Evolutionary conservation across 495 filamentous ascomycete genomes (phyloP).

Genomic region (Chlorociboria aeruginascens): DNA sequence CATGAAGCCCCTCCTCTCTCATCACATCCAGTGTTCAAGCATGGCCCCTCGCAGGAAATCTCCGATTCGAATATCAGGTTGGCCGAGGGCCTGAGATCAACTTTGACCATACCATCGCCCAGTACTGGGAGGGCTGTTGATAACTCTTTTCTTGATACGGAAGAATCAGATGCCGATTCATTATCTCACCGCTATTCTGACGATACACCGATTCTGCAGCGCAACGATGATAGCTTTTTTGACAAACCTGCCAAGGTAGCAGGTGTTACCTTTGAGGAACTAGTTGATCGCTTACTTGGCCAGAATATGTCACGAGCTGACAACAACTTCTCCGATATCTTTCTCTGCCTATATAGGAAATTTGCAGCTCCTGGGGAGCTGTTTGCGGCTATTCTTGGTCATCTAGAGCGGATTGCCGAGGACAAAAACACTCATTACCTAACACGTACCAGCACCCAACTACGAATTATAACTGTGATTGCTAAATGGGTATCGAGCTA

Average conservation of each 20-base stretch:
- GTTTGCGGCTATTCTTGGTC: conserved; percentile 57
- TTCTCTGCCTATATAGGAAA: conserved; percentile 90
- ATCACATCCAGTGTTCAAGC: conserved; percentile 18
- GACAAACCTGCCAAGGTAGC: conserved; percentile 37
- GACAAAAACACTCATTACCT: conserved; percentile 50
- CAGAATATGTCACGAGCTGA: conserved; percentile 77
- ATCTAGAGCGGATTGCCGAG: conserved; percentile 56
- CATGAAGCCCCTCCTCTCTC: conserved; percentile 18
- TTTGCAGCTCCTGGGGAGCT: conserved; percentile 74
- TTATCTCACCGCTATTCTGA: conserved; percentile 36
- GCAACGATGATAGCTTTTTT: conserved; percentile 35
- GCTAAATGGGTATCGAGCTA: conserved; percentile 85
- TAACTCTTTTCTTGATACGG: conserved; percentile 45
- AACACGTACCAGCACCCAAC: conserved; percentile 62
- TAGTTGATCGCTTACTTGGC: conserved; percentile 75
- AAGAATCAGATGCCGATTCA: conserved; percentile 45
- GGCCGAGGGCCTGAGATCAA: neutral
- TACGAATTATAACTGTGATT: conserved; percentile 70
- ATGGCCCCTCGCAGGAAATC: conserved; percentile 10
- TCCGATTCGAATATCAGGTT: conserved; percentile 12
- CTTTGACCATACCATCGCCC: conserved; percentile 11
- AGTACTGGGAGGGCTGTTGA: conserved; percentile 9
- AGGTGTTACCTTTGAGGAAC: conserved; percentile 71
- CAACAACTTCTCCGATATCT: conserved; percentile 71
- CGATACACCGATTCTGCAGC: conserved; percentile 47